Conservation (phyloP, 2,329 filamentous ascomycete species). For the Saccharata proteae region DNA sequence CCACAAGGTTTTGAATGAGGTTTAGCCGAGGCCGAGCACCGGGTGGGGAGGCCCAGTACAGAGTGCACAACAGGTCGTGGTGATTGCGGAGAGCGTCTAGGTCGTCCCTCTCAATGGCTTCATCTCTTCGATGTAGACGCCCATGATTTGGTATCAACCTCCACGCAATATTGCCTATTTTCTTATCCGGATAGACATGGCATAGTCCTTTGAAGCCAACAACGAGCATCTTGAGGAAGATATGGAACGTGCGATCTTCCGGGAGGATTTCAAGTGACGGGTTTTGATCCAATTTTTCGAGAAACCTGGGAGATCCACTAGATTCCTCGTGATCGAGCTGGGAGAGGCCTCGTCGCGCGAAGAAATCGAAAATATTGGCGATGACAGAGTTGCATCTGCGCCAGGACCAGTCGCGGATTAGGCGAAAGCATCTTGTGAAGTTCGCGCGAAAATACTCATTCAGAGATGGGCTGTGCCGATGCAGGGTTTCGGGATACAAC, state of each 20-base stretch:
- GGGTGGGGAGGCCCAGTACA: constrained; percentile 46
- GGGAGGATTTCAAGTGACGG: constrained; percentile 32
- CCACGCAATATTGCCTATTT: constrained; percentile 44
- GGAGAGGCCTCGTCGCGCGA: constrained; percentile 40
- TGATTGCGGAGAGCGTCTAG: constrained; percentile 49
- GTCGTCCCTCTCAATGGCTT: constrained; percentile 39
- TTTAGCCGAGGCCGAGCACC: constrained; percentile 40
- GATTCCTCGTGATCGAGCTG: constrained; percentile 40
- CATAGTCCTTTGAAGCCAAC: constrained; percentile 37
- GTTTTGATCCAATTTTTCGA: constrained; percentile 36
- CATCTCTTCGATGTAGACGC: constrained; percentile 47
- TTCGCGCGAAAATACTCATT: constrained; percentile 43
- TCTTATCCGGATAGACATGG: constrained; percentile 37
- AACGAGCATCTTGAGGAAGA: constrained; percentile 46
- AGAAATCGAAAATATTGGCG: constrained; percentile 46
- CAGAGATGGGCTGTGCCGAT: constrained; percentile 28
- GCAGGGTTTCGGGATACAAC: constrained; percentile 32
- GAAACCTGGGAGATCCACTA: constrained; percentile 40
- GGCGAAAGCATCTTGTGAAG: constrained; percentile 39
- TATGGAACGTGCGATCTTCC: constrained; percentile 44
- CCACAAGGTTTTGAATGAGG: constrained; percentile 41
- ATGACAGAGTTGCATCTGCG: constrained; percentile 42
- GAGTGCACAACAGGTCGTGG: constrained; percentile 46
- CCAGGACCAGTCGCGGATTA: constrained; percentile 47
- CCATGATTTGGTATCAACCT: constrained; percentile 49